Base-by-base conservation (phyloP, 2,329 filamentous ascomycete genomes). In the Fusarium sp. region DNA sequence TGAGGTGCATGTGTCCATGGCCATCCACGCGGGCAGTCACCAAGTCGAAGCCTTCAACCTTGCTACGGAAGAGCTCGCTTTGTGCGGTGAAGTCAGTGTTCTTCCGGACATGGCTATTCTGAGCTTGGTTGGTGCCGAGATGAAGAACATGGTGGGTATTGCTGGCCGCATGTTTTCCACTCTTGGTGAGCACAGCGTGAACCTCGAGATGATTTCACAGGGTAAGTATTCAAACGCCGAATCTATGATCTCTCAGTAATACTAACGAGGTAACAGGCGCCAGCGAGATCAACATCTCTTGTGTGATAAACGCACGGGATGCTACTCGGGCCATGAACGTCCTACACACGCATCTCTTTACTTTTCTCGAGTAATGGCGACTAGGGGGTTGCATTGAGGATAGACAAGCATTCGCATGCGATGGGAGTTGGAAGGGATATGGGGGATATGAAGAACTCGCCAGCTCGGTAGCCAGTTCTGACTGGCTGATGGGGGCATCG, bases 191-290 rank as follows among this genome's bases (percentile, higher is more conserved):
- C 92, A 97, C 79, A 93, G 93, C 75, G 91, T 99, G 78, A 99
- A 99, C 79, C 94, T 99, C 74, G 96, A 99, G 83, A 99, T 99
- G 96, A 99, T 99, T 73, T 97, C 94, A 27, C 96, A 99, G 84
- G 96, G 96, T 95, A 86, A 76, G 86, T 63, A 6, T 9, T 50
- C 28, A 2, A 15, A 23, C 13, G 23, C 3, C 23, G 31, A 65
- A 16, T 51, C 57, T 37, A 36, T n/a, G 7, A 46, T 27, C 34
- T 18, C 54, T 11, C 46, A 18, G 56, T 6, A 36, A 4, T 56
- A 40, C 64, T 70, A 40, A 62, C 48, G 0, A 15, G 36, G 9
- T 72, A 56, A 50, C 68, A 97, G 94, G 95, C 76, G 96, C 96
- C 28, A 98, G 95, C 79, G 96, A 99, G 85, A 99, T 99, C 82